These are phyloP conservation scores for Aspergillus campestris DNA, from an alignment of 495 filamentous ascomycete species.

Conservation along the genomic window DNA sequence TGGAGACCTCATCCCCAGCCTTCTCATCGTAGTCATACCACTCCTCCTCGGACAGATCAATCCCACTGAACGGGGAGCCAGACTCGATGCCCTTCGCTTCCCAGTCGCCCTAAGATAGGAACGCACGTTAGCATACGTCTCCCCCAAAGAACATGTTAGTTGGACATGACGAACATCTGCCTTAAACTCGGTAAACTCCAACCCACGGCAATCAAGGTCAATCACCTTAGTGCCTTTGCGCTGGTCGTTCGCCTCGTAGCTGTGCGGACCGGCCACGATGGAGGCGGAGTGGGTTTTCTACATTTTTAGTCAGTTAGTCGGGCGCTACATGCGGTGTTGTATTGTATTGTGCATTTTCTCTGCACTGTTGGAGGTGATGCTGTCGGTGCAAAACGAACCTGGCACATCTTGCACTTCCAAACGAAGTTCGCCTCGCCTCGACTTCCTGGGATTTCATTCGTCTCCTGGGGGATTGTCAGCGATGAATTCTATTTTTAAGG, in stretches of 20 bases:
- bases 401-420: slow-evolving; percentile 93
- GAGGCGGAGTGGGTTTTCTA: slow-evolving; percentile 60
- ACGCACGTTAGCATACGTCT: no score
- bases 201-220: slow-evolving; percentile 84
- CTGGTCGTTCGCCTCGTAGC: slow-evolving; percentile 54
- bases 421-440: slow-evolving; percentile 96
- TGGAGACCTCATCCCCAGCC: slow-evolving; percentile 70
- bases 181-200: slow-evolving; percentile 87
- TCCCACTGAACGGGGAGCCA: slow-evolving; percentile 62
- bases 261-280: slow-evolving; percentile 60
- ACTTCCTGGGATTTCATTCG: slow-evolving; percentile 79
- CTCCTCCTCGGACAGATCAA: slow-evolving; percentile 80
- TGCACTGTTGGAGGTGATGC: no score
- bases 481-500: not conserved
- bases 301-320: not conserved
- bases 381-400: slow-evolving; percentile 35
- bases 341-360: no score
- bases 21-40: slow-evolving; percentile 89
- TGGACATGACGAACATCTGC: slow-evolving; percentile 54
- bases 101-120: slow-evolving; percentile 65
- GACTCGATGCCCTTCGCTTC: slow-evolving; percentile 74
- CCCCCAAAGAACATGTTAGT: no score
- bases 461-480: slow-evolving; percentile 48
- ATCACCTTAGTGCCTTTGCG: slow-evolving; percentile 68
- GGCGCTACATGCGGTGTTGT: no score